Evolutionary conservation across 2,329 filamentous ascomycete genomes (phyloP).

Genomic region (Fusarium robinianum): DNA sequence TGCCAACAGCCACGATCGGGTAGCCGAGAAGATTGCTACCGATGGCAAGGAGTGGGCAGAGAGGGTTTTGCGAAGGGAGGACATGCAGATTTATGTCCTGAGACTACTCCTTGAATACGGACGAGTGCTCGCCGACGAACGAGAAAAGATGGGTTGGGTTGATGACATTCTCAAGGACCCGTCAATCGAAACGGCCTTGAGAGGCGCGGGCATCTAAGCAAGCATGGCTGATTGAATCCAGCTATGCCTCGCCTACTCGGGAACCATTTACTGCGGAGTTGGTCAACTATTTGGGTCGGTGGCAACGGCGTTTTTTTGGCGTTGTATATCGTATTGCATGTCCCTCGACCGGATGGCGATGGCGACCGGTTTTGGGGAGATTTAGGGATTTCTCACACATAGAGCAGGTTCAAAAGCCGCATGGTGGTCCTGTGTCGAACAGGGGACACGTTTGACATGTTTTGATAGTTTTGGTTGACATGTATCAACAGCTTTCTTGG

Average conservation of each 20-base stretch:
- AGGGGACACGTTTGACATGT: slow-evolving; percentile 10
- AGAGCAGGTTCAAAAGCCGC: slow-evolving; percentile 23
- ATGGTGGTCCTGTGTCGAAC: slow-evolving; percentile 12
- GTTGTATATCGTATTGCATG: slow-evolving; percentile 19
- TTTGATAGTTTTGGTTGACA: slow-evolving; percentile 20
- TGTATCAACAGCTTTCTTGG: slow-evolving; percentile 25
- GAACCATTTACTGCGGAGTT: slow-evolving; percentile 26
- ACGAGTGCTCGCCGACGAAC: slow-evolving; percentile 55
- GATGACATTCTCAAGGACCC: slow-evolving; percentile 50
- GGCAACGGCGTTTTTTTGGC: slow-evolving; percentile 31
- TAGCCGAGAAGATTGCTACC: slow-evolving; percentile 66
- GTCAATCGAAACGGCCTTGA: slow-evolving; percentile 40
- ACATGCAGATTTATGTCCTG: slow-evolving; percentile 74
- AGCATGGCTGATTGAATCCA: background rate
- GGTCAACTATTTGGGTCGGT: slow-evolving; percentile 21
- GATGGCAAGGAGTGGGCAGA: slow-evolving; percentile 71
- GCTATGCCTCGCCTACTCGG: background rate
- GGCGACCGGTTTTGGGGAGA: slow-evolving; percentile 12
- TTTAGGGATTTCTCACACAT: slow-evolving; percentile 13
- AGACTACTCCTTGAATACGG: slow-evolving; percentile 68
- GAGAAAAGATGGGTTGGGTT: slow-evolving; percentile 61
- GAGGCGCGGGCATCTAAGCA: slow-evolving; percentile 32
- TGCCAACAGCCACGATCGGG: slow-evolving; percentile 55
- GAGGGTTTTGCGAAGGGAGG: slow-evolving; percentile 68
- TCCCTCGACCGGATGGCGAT: slow-evolving; percentile 17